Percentiles rank a stretch among this genome's conserved stretches.
phyloP scores from a whole-genome alignment of 2,329 filamentous ascomycete genomes.

The Cordyceps pruinosa region DNA sequence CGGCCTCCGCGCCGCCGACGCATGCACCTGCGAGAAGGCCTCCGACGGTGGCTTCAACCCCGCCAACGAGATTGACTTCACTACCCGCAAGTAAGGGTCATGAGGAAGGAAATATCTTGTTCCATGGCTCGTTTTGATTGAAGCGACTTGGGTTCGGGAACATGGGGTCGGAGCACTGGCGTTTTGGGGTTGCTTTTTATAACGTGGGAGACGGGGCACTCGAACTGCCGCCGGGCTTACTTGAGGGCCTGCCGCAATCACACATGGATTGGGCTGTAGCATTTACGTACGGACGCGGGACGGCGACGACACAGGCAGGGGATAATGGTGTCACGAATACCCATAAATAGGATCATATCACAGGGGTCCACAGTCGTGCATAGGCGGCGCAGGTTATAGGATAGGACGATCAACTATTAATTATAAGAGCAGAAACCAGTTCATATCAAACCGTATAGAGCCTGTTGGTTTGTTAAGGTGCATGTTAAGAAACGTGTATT shows the following conservation, averaged over 20 bases:
- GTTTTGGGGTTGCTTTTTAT: neutral
- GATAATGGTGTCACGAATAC: neutral
- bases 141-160: neutral
- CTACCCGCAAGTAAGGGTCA: slow-evolving; percentile 50
- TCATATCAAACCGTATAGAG: too few species aligned
- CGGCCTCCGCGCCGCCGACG: slow-evolving; percentile 63
- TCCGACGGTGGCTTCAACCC: slow-evolving; percentile 54
- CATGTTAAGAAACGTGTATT: too few species aligned
- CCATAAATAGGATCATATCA: neutral
- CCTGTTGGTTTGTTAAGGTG: too few species aligned
- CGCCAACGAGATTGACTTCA: slow-evolving; percentile 77
- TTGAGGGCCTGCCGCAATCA: neutral
- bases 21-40: slow-evolving; percentile 78
- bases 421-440: too few species aligned
- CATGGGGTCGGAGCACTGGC: neutral
- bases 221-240: neutral
- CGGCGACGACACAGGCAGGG: neutral
- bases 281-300: neutral
- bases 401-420: too few species aligned
- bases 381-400: neutral
- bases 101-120: neutral
- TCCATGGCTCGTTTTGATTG: neutral
- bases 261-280: neutral
- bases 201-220: neutral
- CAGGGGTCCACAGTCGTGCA: neutral